Percentiles rank a stretch among this genome's conserved stretches.
Conservation (phyloP, 2,329 filamentous ascomycete species). For the Penicillium nordicum region DNA sequence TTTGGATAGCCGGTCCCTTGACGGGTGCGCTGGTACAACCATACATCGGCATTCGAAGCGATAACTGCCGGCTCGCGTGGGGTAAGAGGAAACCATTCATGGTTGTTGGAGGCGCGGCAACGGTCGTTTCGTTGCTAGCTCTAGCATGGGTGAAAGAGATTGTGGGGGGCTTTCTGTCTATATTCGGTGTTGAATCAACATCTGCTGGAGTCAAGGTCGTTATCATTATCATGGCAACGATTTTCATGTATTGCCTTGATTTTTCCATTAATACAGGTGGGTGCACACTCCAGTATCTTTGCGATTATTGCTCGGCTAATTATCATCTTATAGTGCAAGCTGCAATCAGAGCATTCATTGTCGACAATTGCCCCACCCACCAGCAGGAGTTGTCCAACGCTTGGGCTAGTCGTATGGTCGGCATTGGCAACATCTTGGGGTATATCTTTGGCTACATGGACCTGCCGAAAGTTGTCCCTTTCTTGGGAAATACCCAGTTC, state of each 20-base stretch:
- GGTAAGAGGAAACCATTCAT: slow-evolving; percentile 81
- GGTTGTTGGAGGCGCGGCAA: slow-evolving; percentile 65
- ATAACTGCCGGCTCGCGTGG: slow-evolving; percentile 70
- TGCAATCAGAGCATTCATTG: slow-evolving; percentile 64
- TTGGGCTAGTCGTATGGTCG: slow-evolving; percentile 84
- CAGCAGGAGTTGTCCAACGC: slow-evolving; percentile 93
- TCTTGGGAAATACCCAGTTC: slow-evolving; percentile 85
- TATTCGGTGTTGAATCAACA: slow-evolving; percentile 69
- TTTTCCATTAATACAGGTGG: slow-evolving; percentile 91
- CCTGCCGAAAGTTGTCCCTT: slow-evolving; percentile 70
- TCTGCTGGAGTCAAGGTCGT: slow-evolving; percentile 61
- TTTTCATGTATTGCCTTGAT: slow-evolving; percentile 86
- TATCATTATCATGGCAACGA: slow-evolving; percentile 74
- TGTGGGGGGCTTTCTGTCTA: slow-evolving; percentile 61
- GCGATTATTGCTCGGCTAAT: background rate
- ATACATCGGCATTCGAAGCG: slow-evolving; percentile 76
- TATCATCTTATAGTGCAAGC: slow-evolving; percentile 66
- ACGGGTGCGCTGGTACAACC: slow-evolving; percentile 77
- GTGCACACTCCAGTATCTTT: slow-evolving; percentile 42
- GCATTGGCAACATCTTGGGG: slow-evolving; percentile 84
- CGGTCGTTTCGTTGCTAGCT: slow-evolving; percentile 63
- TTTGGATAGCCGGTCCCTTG: slow-evolving; percentile 79
- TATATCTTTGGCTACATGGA: slow-evolving; percentile 85
- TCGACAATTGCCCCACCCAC: slow-evolving; percentile 86
- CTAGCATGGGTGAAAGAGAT: slow-evolving; percentile 73